Evolutionary conservation across 306 rosid genomes (phyloP).

Genomic region (Inga oerstediana): DNA sequence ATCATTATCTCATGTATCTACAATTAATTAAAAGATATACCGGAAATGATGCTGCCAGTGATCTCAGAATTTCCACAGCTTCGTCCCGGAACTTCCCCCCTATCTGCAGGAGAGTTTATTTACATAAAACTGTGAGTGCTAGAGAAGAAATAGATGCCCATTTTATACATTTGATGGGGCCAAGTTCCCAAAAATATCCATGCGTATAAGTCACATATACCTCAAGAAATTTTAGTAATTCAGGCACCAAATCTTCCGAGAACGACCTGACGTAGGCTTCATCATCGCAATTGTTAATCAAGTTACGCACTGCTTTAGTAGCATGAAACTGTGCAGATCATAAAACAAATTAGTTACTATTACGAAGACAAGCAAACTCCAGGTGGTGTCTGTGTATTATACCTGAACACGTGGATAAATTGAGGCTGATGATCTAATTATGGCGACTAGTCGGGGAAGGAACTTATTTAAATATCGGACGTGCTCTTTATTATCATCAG

Average conservation of each 20-base stretch:
- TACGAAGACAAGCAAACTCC: not conserved
- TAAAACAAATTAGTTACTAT: no score
- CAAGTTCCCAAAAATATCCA: no score
- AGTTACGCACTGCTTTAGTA: not conserved
- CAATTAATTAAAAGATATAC: not conserved
- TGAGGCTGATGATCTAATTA: not conserved
- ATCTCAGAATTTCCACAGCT: slow-evolving; percentile 26
- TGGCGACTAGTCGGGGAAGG: not conserved
- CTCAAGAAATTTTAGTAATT: slow-evolving; percentile 21
- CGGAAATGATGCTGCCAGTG: slow-evolving; percentile 10
- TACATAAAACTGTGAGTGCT: slow-evolving; percentile 1
- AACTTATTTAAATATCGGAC: not conserved
- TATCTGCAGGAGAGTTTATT: slow-evolving; percentile 22
- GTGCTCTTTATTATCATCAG: not conserved
- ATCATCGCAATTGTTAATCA: slow-evolving; percentile 15
- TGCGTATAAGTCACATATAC: not conserved
- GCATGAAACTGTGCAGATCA: slow-evolving; percentile 25
- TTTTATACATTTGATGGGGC: not conserved
- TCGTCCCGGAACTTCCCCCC: slow-evolving; percentile 24
- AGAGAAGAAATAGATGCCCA: not conserved
- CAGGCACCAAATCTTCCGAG: not conserved
- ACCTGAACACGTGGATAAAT: slow-evolving; percentile 30
- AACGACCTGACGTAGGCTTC: not conserved
- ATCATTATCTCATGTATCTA: not conserved
- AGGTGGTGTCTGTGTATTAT: not conserved